Evolutionary conservation across 345 rosid species (phyloP).

Genomic region (Leavenworthia alabamica): DNA sequence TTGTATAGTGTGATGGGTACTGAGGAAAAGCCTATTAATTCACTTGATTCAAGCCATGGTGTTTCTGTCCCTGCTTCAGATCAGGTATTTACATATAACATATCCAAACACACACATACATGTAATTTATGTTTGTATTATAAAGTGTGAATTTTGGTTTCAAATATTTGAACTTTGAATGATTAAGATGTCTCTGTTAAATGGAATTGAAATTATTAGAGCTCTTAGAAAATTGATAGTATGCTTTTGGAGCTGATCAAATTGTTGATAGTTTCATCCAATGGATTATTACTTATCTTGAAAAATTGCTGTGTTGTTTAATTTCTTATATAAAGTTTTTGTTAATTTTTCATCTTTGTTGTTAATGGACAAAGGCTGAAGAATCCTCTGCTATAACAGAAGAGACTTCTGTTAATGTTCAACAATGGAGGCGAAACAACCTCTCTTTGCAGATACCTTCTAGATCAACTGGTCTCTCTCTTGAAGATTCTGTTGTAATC

Average conservation of each 20-base stretch:
- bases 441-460: slow-evolving; percentile 79
- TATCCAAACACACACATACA: background rate
- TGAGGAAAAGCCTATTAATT: slow-evolving; percentile 26
- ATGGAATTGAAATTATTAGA: background rate
- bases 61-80: slow-evolving; percentile 11
- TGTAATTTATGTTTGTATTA: background rate
- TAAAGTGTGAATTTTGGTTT: background rate
- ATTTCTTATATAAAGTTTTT: background rate
- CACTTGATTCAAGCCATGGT: slow-evolving; percentile 23
- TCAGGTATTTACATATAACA: too few relatives aligned
- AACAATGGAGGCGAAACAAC: slow-evolving; percentile 54
- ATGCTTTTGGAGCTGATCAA: slow-evolving; percentile 1
- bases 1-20: slow-evolving; percentile 22
- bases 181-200: slow-evolving; percentile 1
- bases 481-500: slow-evolving; percentile 42
- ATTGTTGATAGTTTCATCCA: slow-evolving; percentile 1
- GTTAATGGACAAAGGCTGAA: slow-evolving; percentile 39
- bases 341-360: slow-evolving; percentile 8
- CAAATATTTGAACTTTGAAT: background rate
- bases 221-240: background rate
- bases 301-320: slow-evolving; percentile 2
- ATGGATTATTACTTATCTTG: background rate
- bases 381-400: slow-evolving; percentile 41
- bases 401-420: slow-evolving; percentile 39
- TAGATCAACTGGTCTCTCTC: slow-evolving; percentile 39